Evolutionary conservation across 108 stramenopile species (phyloP).

Genomic region (Nitzschia sp.): DNA sequence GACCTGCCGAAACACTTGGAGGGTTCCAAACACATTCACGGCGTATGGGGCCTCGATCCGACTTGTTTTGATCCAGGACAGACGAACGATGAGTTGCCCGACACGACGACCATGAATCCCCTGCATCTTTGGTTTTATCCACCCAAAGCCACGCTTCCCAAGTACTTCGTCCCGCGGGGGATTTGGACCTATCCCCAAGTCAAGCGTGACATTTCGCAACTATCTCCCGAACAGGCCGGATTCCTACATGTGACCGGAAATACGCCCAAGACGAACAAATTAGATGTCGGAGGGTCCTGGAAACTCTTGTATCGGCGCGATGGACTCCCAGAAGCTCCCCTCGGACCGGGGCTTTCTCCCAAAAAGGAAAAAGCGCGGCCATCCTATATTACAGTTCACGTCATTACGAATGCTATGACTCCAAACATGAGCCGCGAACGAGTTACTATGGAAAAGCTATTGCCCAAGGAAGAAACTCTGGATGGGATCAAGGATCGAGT

Average conservation of each 20-base stretch:
- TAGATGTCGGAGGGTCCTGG: slow-evolving; percentile 26
- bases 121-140: slow-evolving; percentile 14
- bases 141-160: slow-evolving; percentile 3
- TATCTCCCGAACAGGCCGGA: slow-evolving; percentile 13
- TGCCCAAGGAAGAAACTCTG: slow-evolving; percentile 4
- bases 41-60: slow-evolving; percentile 17
- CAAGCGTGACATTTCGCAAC: background rate
- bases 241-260: slow-evolving; percentile 9
- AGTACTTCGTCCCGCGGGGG: slow-evolving; percentile 5
- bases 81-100: slow-evolving; percentile 3
- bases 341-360: slow-evolving; percentile 4
- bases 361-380: background rate
- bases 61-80: background rate
- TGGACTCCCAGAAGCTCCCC: slow-evolving; percentile 3
- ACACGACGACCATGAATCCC: background rate
- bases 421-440: background rate
- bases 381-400: slow-evolving; percentile 1
- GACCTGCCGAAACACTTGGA: background rate
- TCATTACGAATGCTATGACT: background rate
- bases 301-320: slow-evolving; percentile 18
- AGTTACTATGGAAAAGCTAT: background rate
- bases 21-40: background rate
- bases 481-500: slow-evolving; percentile 16
- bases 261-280: slow-evolving; percentile 3
- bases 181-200: slow-evolving; percentile 22